Conservation (phyloP, 2,329 filamentous ascomycete species). For the Teratosphaeria destructans region DNA sequence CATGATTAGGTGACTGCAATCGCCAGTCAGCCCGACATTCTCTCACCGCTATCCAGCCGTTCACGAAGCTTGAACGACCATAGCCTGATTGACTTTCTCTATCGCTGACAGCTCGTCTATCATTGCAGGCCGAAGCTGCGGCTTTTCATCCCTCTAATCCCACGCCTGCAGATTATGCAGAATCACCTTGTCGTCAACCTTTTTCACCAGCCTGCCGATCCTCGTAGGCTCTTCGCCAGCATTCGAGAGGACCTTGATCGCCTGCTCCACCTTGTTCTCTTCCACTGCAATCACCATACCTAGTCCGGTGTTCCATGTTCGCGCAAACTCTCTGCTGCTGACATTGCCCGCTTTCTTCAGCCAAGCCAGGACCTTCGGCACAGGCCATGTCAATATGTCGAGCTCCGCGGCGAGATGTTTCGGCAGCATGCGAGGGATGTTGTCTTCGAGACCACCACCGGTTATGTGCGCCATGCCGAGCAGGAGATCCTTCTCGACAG, state of each 20-base stretch:
- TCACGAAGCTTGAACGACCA: too few species aligned
- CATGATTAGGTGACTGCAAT: neutral
- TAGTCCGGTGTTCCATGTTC: slow-evolving; percentile 89
- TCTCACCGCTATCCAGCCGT: too few species aligned
- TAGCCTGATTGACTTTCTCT: neutral
- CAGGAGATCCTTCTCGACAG: slow-evolving; percentile 52
- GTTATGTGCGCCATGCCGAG: slow-evolving; percentile 97
- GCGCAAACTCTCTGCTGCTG: slow-evolving; percentile 66
- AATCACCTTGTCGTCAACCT: slow-evolving; percentile 46
- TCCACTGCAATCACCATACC: slow-evolving; percentile 87
- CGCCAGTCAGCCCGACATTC: too few species aligned
- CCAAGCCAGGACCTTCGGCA: slow-evolving; percentile 78
- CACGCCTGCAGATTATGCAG: slow-evolving; percentile 46
- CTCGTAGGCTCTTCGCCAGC: slow-evolving; percentile 67
- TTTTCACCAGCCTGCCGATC: slow-evolving; percentile 59
- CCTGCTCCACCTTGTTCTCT: slow-evolving; percentile 50
- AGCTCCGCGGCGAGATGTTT: slow-evolving; percentile 67
- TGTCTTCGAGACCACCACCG: slow-evolving; percentile 83
- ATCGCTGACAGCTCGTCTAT: neutral
- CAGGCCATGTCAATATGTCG: slow-evolving; percentile 63
- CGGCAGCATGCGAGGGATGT: slow-evolving; percentile 89
- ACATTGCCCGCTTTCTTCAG: slow-evolving; percentile 66
- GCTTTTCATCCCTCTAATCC: slow-evolving; percentile 4
- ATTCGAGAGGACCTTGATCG: slow-evolving; percentile 49
- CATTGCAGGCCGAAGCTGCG: too few species aligned